Evolutionary conservation across 768 basidiomycete species (phyloP).

Genomic region (Suillus decipiens): DNA sequence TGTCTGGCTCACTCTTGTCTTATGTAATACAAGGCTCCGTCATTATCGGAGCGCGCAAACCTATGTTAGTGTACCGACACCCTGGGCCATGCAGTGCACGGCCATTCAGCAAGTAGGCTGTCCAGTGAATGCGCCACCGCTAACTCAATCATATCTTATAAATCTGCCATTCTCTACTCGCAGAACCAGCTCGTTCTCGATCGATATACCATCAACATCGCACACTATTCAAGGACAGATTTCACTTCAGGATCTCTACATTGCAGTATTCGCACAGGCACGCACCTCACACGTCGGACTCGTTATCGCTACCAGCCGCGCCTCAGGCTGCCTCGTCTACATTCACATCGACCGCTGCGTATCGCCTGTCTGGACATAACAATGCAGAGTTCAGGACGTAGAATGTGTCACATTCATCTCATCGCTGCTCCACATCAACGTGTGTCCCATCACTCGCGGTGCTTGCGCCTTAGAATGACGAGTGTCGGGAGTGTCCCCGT

Average conservation of each 20-base stretch:
- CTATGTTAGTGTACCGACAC: neutral
- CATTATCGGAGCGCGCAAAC: neutral
- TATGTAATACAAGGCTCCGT: neutral
- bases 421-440: slow-evolving; percentile 11
- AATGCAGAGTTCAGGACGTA: slow-evolving; percentile 23
- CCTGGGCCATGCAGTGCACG: neutral
- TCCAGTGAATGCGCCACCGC: too few relatives aligned
- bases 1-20: neutral
- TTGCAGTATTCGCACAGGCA: slow-evolving; percentile 33
- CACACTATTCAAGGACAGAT: neutral
- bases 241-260: slow-evolving; percentile 24
- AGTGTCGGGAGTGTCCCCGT: slow-evolving; percentile 27
- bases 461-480: slow-evolving; percentile 19
- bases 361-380: slow-evolving; percentile 27
- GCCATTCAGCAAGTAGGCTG: too few relatives aligned
- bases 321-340: slow-evolving; percentile 25
- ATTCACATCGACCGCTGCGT: slow-evolving; percentile 30
- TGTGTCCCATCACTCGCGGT: slow-evolving; percentile 7
- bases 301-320: slow-evolving; percentile 20
- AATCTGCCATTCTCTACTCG: neutral
- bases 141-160: neutral
- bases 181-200: neutral
- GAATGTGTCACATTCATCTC: slow-evolving; percentile 24
- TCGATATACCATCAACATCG: neutral
- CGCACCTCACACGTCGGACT: slow-evolving; percentile 32